These are phyloP conservation scores for Thinopyrum obtusiflorum DNA, from an alignment of 202 grass and related monocot genomes.

Conservation along the genomic window DNA sequence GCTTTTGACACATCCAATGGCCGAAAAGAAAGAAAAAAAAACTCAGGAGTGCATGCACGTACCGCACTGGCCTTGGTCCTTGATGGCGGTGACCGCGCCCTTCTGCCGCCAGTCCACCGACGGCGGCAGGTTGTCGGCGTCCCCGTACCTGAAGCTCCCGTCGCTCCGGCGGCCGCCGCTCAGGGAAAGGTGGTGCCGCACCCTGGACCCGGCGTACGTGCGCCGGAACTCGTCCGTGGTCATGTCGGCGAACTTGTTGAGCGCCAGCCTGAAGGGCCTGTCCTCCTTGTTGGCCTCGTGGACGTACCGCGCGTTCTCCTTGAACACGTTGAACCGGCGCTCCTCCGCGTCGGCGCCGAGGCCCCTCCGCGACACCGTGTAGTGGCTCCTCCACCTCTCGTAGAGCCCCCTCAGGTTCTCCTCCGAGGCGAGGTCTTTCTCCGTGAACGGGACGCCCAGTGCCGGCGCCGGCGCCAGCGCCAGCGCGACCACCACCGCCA, in stretches of 20 bases:
- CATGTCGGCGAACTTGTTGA: slow-evolving; percentile 82
- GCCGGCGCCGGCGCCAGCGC: background rate
- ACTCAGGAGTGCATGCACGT: background rate
- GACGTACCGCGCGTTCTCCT: slow-evolving; percentile 52
- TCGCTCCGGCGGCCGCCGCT: slow-evolving; percentile 10
- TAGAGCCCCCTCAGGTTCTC: slow-evolving; percentile 49
- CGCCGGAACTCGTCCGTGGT: slow-evolving; percentile 57
- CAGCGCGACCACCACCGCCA: background rate
- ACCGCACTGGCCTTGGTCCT: slow-evolving; percentile 79
- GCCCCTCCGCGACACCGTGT: slow-evolving; percentile 21
- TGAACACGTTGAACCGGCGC: slow-evolving; percentile 65
- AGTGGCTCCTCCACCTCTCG: slow-evolving; percentile 52
- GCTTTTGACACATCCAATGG: too few relatives aligned
- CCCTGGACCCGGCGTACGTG: slow-evolving; percentile 49
- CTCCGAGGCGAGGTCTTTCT: slow-evolving; percentile 47
- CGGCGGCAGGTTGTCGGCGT: slow-evolving; percentile 18
- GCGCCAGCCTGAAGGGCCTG: slow-evolving; percentile 51
- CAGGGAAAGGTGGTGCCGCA: slow-evolving; percentile 28
- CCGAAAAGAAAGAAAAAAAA: background rate
- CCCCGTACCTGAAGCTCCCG: slow-evolving; percentile 30
- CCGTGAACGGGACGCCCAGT: slow-evolving; percentile 35
- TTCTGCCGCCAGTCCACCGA: slow-evolving; percentile 52
- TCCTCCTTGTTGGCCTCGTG: slow-evolving; percentile 57
- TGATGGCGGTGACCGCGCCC: slow-evolving; percentile 55
- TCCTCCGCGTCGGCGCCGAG: background rate